Conservation (phyloP, 2,329 filamentous ascomycete genomes). For the Cryphonectria parasitica region DNA sequence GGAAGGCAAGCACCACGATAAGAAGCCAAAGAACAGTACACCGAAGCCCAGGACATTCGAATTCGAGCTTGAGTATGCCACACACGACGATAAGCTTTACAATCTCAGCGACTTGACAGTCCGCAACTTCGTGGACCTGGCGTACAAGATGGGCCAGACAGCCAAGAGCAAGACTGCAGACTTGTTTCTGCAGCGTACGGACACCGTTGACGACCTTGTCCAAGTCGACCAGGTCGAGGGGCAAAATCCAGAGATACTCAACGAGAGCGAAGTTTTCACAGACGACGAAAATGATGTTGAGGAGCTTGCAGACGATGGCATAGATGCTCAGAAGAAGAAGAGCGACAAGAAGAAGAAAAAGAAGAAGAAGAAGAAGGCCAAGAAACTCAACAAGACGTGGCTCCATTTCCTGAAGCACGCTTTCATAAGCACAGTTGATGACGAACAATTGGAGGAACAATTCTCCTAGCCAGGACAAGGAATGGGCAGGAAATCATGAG, state of each 20-base stretch:
- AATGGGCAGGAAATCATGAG: neutral
- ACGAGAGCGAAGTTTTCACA: conserved; percentile 37
- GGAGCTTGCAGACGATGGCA: conserved; percentile 34
- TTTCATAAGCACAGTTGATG: conserved; percentile 74
- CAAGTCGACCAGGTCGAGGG: conserved; percentile 27
- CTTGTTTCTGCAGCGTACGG: conserved; percentile 14
- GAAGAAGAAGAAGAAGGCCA: conserved; percentile 56
- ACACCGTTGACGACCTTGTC: conserved; percentile 21
- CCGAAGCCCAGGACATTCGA: conserved; percentile 67
- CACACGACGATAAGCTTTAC: conserved; percentile 75
- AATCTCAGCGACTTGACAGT: conserved; percentile 83
- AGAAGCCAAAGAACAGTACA: conserved; percentile 56
- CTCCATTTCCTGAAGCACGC: conserved; percentile 76
- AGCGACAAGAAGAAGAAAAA: conserved; percentile 49
- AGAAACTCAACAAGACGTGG: conserved; percentile 71
- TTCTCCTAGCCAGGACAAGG: conserved; percentile 22
- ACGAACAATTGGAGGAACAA: conserved; percentile 63
- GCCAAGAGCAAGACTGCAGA: conserved; percentile 32
- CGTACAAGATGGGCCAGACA: conserved; percentile 71
- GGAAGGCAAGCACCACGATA: conserved; percentile 64
- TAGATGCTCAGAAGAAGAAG: conserved; percentile 42
- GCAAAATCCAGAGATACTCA: conserved; percentile 21
- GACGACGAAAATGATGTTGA: conserved; percentile 36
- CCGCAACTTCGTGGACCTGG: conserved; percentile 76
- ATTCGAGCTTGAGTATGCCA: conserved; percentile 87